These are phyloP conservation scores for Chlamydomonas incerta DNA, from an alignment of 139 green algal genomes.

Conservation along the genomic window DNA sequence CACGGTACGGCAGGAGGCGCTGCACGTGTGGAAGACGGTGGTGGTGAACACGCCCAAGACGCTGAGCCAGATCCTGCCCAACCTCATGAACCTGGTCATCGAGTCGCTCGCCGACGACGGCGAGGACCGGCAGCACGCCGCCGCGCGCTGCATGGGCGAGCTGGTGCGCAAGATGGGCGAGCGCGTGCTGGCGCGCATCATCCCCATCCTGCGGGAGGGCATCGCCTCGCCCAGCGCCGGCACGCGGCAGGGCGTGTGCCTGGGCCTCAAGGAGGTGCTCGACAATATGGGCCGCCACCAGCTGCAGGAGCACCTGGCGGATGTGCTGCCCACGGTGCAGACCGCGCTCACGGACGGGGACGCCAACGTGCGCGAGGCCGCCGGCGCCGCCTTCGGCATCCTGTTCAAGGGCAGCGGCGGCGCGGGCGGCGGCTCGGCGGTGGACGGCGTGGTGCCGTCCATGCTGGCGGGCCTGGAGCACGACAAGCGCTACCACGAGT, in stretches of 20 bases:
- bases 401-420: constrained; percentile 85
- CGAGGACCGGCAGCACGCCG: constrained; percentile 53
- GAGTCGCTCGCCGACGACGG: constrained; percentile 73
- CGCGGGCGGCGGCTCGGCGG: constrained; percentile 57
- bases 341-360: constrained; percentile 87
- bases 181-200: constrained; percentile 87
- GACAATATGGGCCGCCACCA: constrained; percentile 83
- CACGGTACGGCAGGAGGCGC: constrained; percentile 83
- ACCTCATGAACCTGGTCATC: constrained; percentile 87
- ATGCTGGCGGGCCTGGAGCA: constrained; percentile 78
- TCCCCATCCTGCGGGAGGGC: constrained; percentile 91
- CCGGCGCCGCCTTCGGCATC: constrained; percentile 88
- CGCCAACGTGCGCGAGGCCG: constrained; percentile 78
- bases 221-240: constrained; percentile 52
- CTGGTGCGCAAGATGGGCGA: constrained; percentile 98
- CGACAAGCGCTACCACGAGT: constrained; percentile 62
- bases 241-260: constrained; percentile 77
- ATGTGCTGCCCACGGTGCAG: constrained; percentile 90
- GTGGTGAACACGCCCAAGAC: constrained; percentile 97
- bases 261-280: constrained; percentile 77
- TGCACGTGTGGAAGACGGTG: constrained; percentile 98
- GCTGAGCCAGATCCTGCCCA: constrained; percentile 89
- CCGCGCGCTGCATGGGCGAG: constrained; percentile 91
- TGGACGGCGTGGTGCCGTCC: constrained; percentile 87
- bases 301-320: constrained; percentile 85